Percentiles rank a stretch among this genome's conserved stretches.
Evolutionary conservation across 1,284 basidiomycete genomes (phyloP).

Genomic region (Thelephora terrestris): DNA sequence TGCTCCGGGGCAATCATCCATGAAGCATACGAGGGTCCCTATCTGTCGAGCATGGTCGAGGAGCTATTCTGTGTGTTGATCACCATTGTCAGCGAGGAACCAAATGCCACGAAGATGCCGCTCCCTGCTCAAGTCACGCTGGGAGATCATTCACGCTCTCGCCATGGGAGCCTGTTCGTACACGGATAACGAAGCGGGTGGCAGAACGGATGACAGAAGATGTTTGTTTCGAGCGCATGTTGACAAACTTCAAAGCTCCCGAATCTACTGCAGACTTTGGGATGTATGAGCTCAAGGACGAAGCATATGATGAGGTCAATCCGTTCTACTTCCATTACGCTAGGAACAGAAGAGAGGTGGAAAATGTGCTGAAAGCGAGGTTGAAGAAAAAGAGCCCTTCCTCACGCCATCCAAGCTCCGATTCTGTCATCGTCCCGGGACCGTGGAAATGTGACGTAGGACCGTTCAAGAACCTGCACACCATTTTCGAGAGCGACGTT

Average conservation of each 20-base stretch:
- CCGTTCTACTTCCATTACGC: constrained; percentile 97
- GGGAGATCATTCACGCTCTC: constrained; percentile 88
- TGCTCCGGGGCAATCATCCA: constrained; percentile 60
- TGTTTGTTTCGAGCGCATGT: constrained; percentile 72
- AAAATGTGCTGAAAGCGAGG: constrained; percentile 63
- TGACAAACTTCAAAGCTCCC: constrained; percentile 78
- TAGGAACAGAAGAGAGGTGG: constrained; percentile 92
- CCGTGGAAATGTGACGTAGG: constrained; percentile 55
- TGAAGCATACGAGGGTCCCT: constrained; percentile 57
- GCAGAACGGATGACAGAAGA: constrained; percentile 88
- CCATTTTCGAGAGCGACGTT: constrained; percentile 55
- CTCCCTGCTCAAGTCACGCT: constrained; percentile 56
- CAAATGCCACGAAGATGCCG: constrained; percentile 63
- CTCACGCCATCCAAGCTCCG: constrained; percentile 16
- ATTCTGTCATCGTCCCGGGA: constrained; percentile 70
- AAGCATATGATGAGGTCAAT: constrained; percentile 80
- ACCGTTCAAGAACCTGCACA: constrained; percentile 53
- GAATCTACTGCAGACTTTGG: constrained; percentile 75
- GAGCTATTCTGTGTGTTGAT: constrained; percentile 88
- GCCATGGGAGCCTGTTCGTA: constrained; percentile 85
- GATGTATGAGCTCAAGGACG: constrained; percentile 81
- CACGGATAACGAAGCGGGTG: constrained; percentile 89
- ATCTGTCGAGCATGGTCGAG: constrained; percentile 81
- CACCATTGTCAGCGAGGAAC: constrained; percentile 78
- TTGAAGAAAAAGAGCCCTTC: constrained; percentile 57